These are phyloP conservation scores for Chalaropsis thielavioides DNA, from an alignment of 2,329 filamentous ascomycete genomes.

Conservation along the genomic window DNA sequence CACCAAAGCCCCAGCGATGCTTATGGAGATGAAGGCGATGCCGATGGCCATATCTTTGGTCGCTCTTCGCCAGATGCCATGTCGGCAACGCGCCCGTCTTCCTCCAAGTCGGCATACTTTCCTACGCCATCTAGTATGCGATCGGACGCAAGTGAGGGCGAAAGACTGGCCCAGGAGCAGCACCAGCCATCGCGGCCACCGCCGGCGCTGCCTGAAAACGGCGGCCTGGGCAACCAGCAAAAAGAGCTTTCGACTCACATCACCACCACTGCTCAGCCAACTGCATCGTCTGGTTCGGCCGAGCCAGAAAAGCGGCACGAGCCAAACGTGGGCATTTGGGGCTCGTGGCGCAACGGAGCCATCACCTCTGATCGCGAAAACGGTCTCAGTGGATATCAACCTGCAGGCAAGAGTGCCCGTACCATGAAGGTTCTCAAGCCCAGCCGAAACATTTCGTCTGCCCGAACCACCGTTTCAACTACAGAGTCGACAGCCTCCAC, in stretches of 20 bases:
- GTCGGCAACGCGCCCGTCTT: neutral
- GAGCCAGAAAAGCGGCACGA: slow-evolving; percentile 13
- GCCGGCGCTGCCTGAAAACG: slow-evolving; percentile 14
- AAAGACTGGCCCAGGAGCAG: slow-evolving; percentile 7
- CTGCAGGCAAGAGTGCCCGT: slow-evolving; percentile 44
- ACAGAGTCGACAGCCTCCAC: neutral
- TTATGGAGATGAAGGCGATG: neutral
- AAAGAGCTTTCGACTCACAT: slow-evolving; percentile 18
- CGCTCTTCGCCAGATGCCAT: slow-evolving; percentile 22
- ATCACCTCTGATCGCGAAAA: slow-evolving; percentile 33
- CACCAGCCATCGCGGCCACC: neutral
- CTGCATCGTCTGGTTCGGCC: slow-evolving; percentile 18
- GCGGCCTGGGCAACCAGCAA: slow-evolving; percentile 5
- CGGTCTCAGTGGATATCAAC: slow-evolving; percentile 51
- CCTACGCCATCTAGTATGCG: slow-evolving; percentile 15
- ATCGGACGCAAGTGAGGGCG: slow-evolving; percentile 9
- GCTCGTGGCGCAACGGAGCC: slow-evolving; percentile 51
- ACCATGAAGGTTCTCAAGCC: slow-evolving; percentile 88
- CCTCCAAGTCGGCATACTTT: slow-evolving; percentile 9
- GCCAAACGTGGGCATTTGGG: slow-evolving; percentile 43
- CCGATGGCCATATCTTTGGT: neutral
- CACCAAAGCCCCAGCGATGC: neutral
- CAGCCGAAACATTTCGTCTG: slow-evolving; percentile 46
- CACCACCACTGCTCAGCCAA: slow-evolving; percentile 23
- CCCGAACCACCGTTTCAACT: slow-evolving; percentile 25